A percentile compares a stretch with the other conserved stretches of the same genome.
These are phyloP conservation scores for Neolecta irregularis DNA, from an alignment of 1,139 yeast species.

Conservation along the genomic window DNA sequence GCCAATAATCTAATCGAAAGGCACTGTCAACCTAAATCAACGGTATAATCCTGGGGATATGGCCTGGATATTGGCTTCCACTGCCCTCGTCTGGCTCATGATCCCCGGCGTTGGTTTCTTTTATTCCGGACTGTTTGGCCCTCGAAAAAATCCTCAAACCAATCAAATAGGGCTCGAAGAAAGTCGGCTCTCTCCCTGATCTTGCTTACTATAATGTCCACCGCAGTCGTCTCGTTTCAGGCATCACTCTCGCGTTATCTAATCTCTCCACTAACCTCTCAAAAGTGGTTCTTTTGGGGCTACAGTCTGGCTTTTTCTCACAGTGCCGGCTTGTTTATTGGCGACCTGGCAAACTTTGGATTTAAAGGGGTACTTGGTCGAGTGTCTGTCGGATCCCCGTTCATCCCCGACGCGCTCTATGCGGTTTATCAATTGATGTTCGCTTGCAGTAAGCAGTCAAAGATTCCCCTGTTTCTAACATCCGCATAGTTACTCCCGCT, in stretches of 20 bases:
- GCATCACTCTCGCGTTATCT: no score
- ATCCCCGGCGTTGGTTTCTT: slow-evolving; percentile 87
- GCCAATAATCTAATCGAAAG: no score
- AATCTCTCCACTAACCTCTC: no score
- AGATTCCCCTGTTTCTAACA: no score
- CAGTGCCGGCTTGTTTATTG: slow-evolving; percentile 59
- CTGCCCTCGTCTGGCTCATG: slow-evolving; percentile 80
- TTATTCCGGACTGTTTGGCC: slow-evolving; percentile 81
- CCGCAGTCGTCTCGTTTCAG: slow-evolving; percentile 72
- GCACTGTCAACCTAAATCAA: slow-evolving; percentile 14
- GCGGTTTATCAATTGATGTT: slow-evolving; percentile 86
- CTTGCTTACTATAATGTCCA: slow-evolving; percentile 64
- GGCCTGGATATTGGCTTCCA: slow-evolving; percentile 34
- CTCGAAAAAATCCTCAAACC: no score
- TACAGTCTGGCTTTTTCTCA: slow-evolving; percentile 76
- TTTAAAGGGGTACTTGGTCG: slow-evolving; percentile 47
- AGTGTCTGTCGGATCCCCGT: slow-evolving; percentile 29
- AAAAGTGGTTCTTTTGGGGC: slow-evolving; percentile 99
- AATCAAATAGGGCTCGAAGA: no score
- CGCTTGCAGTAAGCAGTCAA: no score
- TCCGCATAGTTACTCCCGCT: slow-evolving; percentile 46
- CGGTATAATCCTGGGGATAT: slow-evolving; percentile 37
- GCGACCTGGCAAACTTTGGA: slow-evolving; percentile 65
- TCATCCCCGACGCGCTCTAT: slow-evolving; percentile 70
- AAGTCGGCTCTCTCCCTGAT: slow-evolving; percentile 81